Evolutionary conservation across 2,329 filamentous ascomycete genomes (phyloP).

Genomic region (Cercospora citrullina): DNA sequence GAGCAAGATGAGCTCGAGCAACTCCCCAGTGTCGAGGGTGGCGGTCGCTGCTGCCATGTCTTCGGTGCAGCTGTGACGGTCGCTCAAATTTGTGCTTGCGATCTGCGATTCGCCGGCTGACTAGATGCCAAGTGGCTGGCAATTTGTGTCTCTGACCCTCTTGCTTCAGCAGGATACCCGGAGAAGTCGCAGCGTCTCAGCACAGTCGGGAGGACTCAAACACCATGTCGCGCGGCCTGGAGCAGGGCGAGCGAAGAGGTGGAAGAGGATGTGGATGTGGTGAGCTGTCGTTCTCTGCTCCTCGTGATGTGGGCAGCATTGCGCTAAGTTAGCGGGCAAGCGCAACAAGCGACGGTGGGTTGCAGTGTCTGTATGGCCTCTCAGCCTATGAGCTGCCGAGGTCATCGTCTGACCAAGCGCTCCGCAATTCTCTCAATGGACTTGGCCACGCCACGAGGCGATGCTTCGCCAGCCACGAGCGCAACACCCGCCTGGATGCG

Average conservation of each 20-base stretch:
- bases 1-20: slow-evolving; percentile 24
- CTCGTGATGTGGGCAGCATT: slow-evolving; percentile 4
- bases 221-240: not conserved
- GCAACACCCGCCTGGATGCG: not conserved
- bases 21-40: slow-evolving; percentile 21
- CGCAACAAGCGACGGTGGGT: slow-evolving; percentile 10
- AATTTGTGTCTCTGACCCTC: not conserved
- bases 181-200: not conserved
- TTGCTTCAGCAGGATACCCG: not conserved
- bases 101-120: not conserved
- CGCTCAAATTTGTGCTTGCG: not conserved
- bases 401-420: slow-evolving; percentile 9
- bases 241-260: not conserved
- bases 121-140: not conserved
- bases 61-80: not conserved
- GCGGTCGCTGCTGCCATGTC: slow-evolving; percentile 17
- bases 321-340: not conserved
- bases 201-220: not conserved
- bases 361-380: slow-evolving; percentile 3
- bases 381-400: slow-evolving; percentile 14
- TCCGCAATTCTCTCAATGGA: not conserved
- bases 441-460: not conserved
- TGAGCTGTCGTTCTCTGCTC: not conserved
- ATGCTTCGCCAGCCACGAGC: not conserved
- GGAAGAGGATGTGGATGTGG: not conserved